Evolutionary conservation across 306 rosid species (phyloP), one percentile per base, ranked within the genome.

Genomic region (Adenanthera pavonina): DNA sequence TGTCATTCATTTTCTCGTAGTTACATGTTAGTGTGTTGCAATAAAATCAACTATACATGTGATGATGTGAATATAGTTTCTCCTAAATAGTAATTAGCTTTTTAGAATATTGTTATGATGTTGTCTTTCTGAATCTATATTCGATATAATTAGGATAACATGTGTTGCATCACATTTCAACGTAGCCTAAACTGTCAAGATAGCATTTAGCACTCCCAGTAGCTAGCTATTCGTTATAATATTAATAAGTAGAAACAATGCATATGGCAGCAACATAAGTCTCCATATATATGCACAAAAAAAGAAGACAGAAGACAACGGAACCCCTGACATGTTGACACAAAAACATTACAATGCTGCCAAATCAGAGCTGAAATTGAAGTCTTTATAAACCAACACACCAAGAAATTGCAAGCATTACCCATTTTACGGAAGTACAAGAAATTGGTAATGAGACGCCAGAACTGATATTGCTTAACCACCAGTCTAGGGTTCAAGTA

Each of bases 381-480:
- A 74, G 69, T 20, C 40, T 25, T 35, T 15, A 35, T 62, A 46
- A 78, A 69, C 57, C 7, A 3, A 20, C 43, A 8, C 1, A 17
- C 2, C 72, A 74, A 44, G 34, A 15, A 74, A 69, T 60, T 20
- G 12, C 19, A 78, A 62, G 34, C 71, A 76, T 69, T 88, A 93
- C 97, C 99, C 93, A 95, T 95, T 85, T 92, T 93, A 57, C 97
- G 82, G 86, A 95, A 95, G 91, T 92, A 95, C 69, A 95, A 73
- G 89, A 95, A 95, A 88, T 95, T 95, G 19, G 98, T 95, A 77
- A 95, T n/a, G 74, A 69, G 95, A 13, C 90, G 92, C 95, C 93
- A 91, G 67, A 89, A 86, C 44, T 91, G 84, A 85, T 91, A 89
- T 70, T 89, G 87, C 82, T 86, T 88, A 38, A 87, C 88, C 82